These are phyloP conservation scores for Yarrowia deformans DNA, from an alignment of 805 yeast genomes.

Conservation along the genomic window DNA sequence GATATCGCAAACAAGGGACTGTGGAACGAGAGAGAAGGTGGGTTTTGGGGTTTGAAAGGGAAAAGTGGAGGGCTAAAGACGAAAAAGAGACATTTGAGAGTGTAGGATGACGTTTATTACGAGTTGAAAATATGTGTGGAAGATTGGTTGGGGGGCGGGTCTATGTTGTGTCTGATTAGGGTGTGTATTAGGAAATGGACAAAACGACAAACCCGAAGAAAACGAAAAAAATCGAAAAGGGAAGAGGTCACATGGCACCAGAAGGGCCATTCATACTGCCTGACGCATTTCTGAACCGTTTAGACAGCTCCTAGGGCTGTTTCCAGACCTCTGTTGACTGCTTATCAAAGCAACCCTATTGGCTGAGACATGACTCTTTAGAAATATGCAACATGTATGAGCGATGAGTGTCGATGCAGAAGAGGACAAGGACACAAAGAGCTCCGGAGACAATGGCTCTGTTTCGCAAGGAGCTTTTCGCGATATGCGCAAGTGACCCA, in stretches of 20 bases:
- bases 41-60: background rate
- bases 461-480: background rate
- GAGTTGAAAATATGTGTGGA: too few species aligned
- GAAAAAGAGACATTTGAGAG: background rate
- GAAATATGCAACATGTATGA: background rate
- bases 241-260: too few species aligned
- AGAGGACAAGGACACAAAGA: background rate
- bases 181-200: too few species aligned
- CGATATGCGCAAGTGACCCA: background rate
- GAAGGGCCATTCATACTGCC: too few species aligned
- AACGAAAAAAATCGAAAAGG: too few species aligned
- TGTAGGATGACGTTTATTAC: too few species aligned
- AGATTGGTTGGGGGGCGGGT: too few species aligned
- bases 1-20: constrained; percentile 6
- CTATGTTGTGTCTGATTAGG: too few species aligned
- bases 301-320: too few species aligned
- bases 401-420: background rate
- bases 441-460: background rate
- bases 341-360: constrained; percentile 4
- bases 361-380: background rate
- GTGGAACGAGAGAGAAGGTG: background rate
- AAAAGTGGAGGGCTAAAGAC: background rate
- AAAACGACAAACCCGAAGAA: too few species aligned
- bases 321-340: too few species aligned
- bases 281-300: too few species aligned